Conservation (phyloP, 176 grass and related monocot species). For the Zoysia japonica region DNA sequence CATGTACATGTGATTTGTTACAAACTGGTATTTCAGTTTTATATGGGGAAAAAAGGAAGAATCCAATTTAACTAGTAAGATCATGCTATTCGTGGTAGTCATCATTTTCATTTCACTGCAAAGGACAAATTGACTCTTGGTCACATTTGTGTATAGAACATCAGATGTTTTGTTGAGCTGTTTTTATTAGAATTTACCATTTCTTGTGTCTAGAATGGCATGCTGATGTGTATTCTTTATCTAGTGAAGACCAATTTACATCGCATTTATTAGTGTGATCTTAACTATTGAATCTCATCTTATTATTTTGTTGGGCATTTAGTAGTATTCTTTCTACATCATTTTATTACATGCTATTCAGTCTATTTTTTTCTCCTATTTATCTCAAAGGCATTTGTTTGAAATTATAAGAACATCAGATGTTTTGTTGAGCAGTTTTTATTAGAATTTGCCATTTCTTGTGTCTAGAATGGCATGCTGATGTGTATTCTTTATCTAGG, state of each 20-base stretch:
- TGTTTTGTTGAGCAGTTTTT: neutral
- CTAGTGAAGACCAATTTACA: neutral
- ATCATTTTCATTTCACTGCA: neutral
- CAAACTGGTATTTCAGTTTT: neutral
- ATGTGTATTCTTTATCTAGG: neutral
- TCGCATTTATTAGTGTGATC: neutral
- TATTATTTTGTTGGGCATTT: neutral
- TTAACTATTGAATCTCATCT: constrained; percentile 2
- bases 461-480: neutral
- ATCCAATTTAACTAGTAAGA: neutral
- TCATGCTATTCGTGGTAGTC: neutral
- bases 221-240: constrained; percentile 5
- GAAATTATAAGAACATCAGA: neutral
- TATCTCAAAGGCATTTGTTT: constrained; percentile 14
- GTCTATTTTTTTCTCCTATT: neutral
- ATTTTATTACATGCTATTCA: neutral
- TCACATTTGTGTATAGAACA: neutral
- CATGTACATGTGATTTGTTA: neutral
- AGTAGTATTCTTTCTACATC: neutral
- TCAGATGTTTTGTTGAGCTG: neutral
- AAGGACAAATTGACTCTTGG: neutral
- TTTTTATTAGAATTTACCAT: neutral
- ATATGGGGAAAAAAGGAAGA: neutral
- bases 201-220: neutral
- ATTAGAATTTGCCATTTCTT: neutral